These are phyloP conservation scores for Silene uniflora DNA, from an alignment of 148 eudicot genomes.

Conservation along the genomic window DNA sequence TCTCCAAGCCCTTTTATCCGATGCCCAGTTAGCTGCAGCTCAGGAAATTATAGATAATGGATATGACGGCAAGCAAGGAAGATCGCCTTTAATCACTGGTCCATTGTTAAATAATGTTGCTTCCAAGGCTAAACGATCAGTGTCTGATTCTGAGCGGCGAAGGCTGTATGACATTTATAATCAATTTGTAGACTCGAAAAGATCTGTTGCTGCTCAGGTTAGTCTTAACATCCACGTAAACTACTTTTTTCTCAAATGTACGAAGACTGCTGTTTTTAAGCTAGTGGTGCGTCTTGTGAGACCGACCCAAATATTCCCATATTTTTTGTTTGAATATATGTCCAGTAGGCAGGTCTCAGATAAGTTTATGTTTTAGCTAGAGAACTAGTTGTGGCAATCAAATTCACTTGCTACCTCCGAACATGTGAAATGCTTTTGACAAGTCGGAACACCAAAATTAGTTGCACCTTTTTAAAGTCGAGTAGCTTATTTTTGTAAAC, in stretches of 20 bases:
- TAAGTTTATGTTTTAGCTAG: neutral
- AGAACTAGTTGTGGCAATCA: neutral
- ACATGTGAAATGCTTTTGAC: slow-evolving; percentile 2
- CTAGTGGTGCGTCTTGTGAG: neutral
- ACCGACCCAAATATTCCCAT: neutral
- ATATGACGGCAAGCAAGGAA: slow-evolving; percentile 36
- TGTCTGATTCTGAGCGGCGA: slow-evolving; percentile 75
- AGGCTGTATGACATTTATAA: slow-evolving; percentile 67
- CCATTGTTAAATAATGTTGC: slow-evolving; percentile 56
- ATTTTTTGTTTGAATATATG: neutral
- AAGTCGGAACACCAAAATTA: neutral
- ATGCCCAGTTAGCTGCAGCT: slow-evolving; percentile 91
- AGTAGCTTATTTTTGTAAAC: slow-evolving; percentile 8
- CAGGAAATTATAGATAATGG: slow-evolving; percentile 61
- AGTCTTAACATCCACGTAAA: slow-evolving; percentile 17
- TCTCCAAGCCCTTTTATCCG: slow-evolving; percentile 97
- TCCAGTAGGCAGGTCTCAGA: neutral
- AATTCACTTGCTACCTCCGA: neutral
- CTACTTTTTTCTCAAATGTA: neutral
- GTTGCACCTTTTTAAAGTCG: neutral
- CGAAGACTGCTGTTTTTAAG: neutral
- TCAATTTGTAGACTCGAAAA: slow-evolving; percentile 83
- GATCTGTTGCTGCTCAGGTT: slow-evolving; percentile 79
- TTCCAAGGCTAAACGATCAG: slow-evolving; percentile 78
- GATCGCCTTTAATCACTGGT: slow-evolving; percentile 57